Evolutionary conservation across 225 moss, liverwort and hornwort genomes (phyloP), one percentile per base, ranked within the genome.

Genomic region (Thuidium tamariscinum): DNA sequence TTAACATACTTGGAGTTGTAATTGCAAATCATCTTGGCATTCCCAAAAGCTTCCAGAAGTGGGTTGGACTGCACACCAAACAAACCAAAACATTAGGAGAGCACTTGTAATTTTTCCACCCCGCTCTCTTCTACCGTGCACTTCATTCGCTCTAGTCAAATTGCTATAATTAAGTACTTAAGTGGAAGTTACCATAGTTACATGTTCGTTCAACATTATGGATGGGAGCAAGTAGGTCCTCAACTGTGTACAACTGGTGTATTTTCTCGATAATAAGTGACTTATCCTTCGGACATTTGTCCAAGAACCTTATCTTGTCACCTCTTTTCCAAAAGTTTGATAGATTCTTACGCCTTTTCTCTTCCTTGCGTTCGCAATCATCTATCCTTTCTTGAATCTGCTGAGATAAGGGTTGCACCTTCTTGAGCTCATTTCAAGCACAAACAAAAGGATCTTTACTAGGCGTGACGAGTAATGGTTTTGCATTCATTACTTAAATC

Each of bases 41-140:
- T 98, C 85, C 98, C 98, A 92, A 98, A 98, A 39, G 98, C 98
- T 90, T 98, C 98, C 29, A 98, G 94, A 80, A 98, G 94, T 65
- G 98, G 98, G 87, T 98, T 98, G 62, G 97, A 98, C 98, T 98
- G 94, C 87, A 89, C 83, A 79, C 75, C 80, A 87, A 75, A 81
- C 57, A 65, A n/a, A 20, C 67, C 82, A 86, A 63, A 86, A 42
- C 54, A 82, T 52, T 41, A 25, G 32, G 77, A 86, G 44, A 85
- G 72, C 26, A 55, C 68, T 56, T 37, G 32, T 48, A 56, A 5
- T 20, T 44, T 79, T 56, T 26, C 15, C n/a, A 74, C 21, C 37
- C 42, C 51, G 8, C 46, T 37, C 36, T 36, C 23, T 23, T 20
- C n/a, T 21, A n/a, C 66, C 42, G 19, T 73, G 36, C 42, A 63